Base-by-base conservation (phyloP, 2,329 filamentous ascomycete species). In the Paecilomyces dactylethromorphus region DNA sequence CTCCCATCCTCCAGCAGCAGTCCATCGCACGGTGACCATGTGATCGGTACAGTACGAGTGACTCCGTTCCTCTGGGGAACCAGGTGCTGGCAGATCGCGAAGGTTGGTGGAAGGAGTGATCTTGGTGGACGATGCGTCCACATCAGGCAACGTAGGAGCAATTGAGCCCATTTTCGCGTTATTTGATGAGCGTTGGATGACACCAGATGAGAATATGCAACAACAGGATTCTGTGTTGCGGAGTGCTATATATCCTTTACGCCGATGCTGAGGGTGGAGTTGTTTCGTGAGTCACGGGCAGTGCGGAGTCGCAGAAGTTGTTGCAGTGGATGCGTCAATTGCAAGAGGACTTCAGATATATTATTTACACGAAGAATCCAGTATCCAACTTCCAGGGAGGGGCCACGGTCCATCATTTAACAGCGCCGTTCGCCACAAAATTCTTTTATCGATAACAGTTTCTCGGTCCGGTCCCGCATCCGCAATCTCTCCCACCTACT, bases 1-100 rank as follows among this genome's bases (percentile, higher is more conserved):
- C 39, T 82, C 81, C 91, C 91, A 96, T 66, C 91, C 91, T 21
- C 76, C 70, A 51, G 78, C 71, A 22, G 74, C 76, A 33, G 81
- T 85, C 91, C 91, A 95, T 57, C 79, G 77, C 21, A 81, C 87
- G 56, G 86, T 87, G 67, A 94, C 81, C 91, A 96, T 96, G 81
- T 97, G 92, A 80, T 97, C 92, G 62, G 90, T 92, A 80, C 81
- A 84, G 60, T 45, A 45, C 5, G 39, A 45, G 39, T 45, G 39
- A 45, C 15, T 18, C 71, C 71, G 58, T 59, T 76, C 72, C 67
- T 77, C 74, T 1, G 72, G 66, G 6, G 75, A 78, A 49, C 74
- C 71, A 5, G 71, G 72, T 22, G 66, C 63, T 55, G 75, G 74
- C 21, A 78, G 72, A 58, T 69, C 58, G 52, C 71, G 70, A 8